Conservation (phyloP, 2,329 filamentous ascomycete genomes). For the Nigrospora oryzae region DNA sequence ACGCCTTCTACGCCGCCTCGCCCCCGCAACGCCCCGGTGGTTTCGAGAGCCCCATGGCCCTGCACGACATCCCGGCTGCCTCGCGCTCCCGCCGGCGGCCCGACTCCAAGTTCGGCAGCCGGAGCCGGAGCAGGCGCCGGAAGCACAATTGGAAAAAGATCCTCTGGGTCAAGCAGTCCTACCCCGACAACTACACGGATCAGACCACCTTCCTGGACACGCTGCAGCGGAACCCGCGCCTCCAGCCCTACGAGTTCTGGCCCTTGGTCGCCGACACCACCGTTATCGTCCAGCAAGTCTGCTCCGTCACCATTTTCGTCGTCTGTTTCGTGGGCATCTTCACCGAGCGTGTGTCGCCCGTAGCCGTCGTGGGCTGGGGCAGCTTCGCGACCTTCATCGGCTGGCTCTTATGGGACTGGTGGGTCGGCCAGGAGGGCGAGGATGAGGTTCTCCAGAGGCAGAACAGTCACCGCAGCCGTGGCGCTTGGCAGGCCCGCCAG, state of each 20-base stretch:
- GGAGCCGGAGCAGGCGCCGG: constrained; percentile 58
- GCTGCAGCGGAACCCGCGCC: constrained; percentile 84
- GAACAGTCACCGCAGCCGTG: constrained; percentile 25
- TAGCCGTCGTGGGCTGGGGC: constrained; percentile 81
- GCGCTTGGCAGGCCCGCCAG: constrained; percentile 20
- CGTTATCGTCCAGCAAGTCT: constrained; percentile 94
- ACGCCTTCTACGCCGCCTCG: constrained; percentile 63
- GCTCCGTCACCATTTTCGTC: constrained; percentile 87
- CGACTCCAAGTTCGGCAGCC: constrained; percentile 40
- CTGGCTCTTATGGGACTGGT: constrained; percentile 87
- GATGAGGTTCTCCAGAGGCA: constrained; percentile 27
- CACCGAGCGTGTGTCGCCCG: constrained; percentile 76
- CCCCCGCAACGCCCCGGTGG: constrained; percentile 46
- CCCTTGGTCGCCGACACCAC: constrained; percentile 90
- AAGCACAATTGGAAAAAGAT: constrained; percentile 87
- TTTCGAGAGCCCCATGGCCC: constrained; percentile 20
- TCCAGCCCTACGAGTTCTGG: constrained; percentile 98
- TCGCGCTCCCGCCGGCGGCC: constrained; percentile 26
- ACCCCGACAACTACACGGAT: constrained; percentile 98
- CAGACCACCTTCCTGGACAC: constrained; percentile 94
- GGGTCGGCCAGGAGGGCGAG: constrained; percentile 66
- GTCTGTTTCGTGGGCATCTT: constrained; percentile 91
- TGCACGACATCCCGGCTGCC: constrained; percentile 23
- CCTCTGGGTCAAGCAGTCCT: constrained; percentile 95
- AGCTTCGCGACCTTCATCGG: constrained; percentile 76